Conservation (phyloP, 1,139 yeast species). For the Nakaseomyces sp. region DNA sequence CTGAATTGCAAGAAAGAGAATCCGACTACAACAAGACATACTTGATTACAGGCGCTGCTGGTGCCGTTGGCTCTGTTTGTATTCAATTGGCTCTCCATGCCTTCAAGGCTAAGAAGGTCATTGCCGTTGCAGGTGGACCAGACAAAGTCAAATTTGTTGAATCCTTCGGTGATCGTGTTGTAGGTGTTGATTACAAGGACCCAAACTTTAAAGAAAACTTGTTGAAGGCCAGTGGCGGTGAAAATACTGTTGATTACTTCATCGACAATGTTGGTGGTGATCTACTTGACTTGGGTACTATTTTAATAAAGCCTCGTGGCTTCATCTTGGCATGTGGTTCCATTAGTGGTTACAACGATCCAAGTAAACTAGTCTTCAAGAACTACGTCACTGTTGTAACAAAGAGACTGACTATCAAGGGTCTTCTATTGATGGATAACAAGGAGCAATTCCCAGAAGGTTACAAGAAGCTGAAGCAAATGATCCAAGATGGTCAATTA, state of each 20-base stretch:
- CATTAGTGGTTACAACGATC: conserved; percentile 49
- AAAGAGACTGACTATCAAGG: conserved; percentile 42
- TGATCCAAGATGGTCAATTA: conserved; percentile 32
- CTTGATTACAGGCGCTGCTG: conserved; percentile 58
- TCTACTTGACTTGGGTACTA: conserved; percentile 42
- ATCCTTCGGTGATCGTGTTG: conserved; percentile 46
- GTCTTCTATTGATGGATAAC: conserved; percentile 40
- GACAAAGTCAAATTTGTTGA: conserved; percentile 50
- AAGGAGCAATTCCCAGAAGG: conserved; percentile 34
- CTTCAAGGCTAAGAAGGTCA: conserved; percentile 46
- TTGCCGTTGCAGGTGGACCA: conserved; percentile 57
- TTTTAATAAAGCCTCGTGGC: conserved; percentile 37
- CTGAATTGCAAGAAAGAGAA: conserved; percentile 33
- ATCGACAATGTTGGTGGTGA: conserved; percentile 61
- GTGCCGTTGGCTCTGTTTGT: conserved; percentile 60
- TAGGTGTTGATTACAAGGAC: conserved; percentile 47
- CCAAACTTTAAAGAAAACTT: conserved; percentile 39
- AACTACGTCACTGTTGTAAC: conserved; percentile 39
- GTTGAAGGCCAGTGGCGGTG: conserved; percentile 38
- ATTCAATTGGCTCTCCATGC: conserved; percentile 51
- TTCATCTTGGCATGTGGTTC: conserved; percentile 53
- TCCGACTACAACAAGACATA: conserved; percentile 36
- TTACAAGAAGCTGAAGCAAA: conserved; percentile 31
- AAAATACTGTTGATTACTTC: conserved; percentile 38
- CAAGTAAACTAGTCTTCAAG: conserved; percentile 31